Conservation (phyloP, 345 rosid species). For the Citrus hindsii region DNA sequence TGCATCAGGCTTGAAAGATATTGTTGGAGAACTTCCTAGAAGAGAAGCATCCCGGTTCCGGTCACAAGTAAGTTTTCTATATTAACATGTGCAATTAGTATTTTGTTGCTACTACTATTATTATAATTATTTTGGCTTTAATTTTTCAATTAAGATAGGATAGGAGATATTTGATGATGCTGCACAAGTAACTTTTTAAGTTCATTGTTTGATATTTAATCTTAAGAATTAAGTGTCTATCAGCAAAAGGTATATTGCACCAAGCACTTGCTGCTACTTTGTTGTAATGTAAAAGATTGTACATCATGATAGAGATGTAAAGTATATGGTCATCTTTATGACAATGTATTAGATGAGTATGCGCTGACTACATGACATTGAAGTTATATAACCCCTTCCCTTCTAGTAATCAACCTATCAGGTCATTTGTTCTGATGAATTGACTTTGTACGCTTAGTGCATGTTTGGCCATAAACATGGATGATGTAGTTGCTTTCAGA, state of each 20-base stretch:
- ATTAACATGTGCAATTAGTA: not conserved
- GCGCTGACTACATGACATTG: not conserved
- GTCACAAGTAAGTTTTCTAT: constrained; percentile 49
- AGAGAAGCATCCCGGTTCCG: constrained; percentile 85
- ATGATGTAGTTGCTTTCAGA: not conserved
- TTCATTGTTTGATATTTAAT: not conserved
- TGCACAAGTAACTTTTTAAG: not conserved
- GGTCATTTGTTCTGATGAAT: not conserved
- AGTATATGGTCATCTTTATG: not conserved
- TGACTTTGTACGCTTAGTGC: no score
- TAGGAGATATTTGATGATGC: not conserved
- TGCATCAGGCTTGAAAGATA: constrained; percentile 72
- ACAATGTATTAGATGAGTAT: not conserved
- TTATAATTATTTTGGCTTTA: not conserved
- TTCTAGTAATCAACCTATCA: not conserved
- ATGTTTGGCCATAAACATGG: not conserved
- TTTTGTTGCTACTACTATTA: not conserved
- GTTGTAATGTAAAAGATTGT: not conserved
- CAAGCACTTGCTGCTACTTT: not conserved
- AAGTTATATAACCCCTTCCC: not conserved
- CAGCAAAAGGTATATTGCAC: not conserved
- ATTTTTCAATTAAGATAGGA: not conserved
- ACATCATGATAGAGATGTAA: not conserved
- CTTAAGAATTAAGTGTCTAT: not conserved
- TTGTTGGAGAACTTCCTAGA: constrained; percentile 63